Base-by-base conservation (phyloP, 257 asterid species). In the Handroanthus guayacan region DNA sequence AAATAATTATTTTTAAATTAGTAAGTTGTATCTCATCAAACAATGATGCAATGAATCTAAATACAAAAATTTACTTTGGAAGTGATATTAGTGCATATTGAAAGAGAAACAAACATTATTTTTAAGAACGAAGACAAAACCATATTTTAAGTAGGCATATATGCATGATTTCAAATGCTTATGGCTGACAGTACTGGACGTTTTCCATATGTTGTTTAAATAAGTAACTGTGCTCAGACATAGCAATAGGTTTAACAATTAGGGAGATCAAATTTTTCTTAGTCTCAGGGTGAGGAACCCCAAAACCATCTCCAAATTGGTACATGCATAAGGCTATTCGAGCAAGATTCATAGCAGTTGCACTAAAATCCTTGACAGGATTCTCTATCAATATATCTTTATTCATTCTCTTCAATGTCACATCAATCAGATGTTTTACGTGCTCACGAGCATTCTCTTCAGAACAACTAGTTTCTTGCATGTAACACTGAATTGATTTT, bases 251-350 rank as follows among this genome's bases (percentile, higher is more conserved):
- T 20, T 80, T 69, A 56, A 75, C 85, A 52, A 85, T 43, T 48
- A 87, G 74, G 0, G 89, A 76, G 11, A 77, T 67, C 74, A 88
- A 12, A 37, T 84, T 76, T 12, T 57, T 56, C 77, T 86, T 84
- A 4, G 86, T 85, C 47, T 80, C 75, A 11, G 5, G 47, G 75
- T 80, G 74, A 16, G 86, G 89, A 47, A 74, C 56, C 44, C 88
- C 94, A 65, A 78, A 79, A 11, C 90, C 94, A 77, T 89, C 90
- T 60, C 90, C 90, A 41, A 71, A 64, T 43, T 78, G 86, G 69
- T 89, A 89, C 1, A 74, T 41, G 71, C 87, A 78, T 2, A 75
- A 83, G 0, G 86, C 18, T 31, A 81, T 83, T 56, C 91, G 60
- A 63, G 84, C 86, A 47, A 86, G 82, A 80, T 84, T 83, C 86